Evolutionary conservation across 2,329 filamentous ascomycete species (phyloP).

Genomic region (Monosporascus sp.): DNA sequence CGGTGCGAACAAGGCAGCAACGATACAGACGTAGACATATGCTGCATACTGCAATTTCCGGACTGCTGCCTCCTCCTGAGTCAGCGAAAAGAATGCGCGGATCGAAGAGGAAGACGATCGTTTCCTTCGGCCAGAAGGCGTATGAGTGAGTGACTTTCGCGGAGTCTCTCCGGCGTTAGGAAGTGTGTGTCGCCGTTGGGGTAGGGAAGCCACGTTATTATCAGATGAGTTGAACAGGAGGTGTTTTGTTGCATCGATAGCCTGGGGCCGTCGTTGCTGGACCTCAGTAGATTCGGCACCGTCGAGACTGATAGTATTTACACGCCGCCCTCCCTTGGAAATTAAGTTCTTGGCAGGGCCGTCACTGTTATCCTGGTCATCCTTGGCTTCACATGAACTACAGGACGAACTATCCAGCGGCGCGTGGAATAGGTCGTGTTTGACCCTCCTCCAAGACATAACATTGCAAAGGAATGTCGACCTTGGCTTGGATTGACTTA

Average conservation of each 20-base stretch:
- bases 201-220: slow-evolving; percentile 6
- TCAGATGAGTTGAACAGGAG: slow-evolving; percentile 6
- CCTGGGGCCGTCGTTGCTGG: slow-evolving; percentile 1
- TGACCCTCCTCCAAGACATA: slow-evolving; percentile 44
- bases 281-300: slow-evolving; percentile 4
- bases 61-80: slow-evolving; percentile 66
- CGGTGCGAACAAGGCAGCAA: slow-evolving; percentile 56
- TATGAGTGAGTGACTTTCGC: slow-evolving; percentile 43
- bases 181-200: slow-evolving; percentile 45
- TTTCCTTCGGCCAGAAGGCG: slow-evolving; percentile 61
- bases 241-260: not conserved
- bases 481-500: slow-evolving; percentile 29
- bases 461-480: slow-evolving; percentile 33
- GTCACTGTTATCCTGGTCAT: slow-evolving; percentile 24
- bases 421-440: slow-evolving; percentile 29
- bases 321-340: slow-evolving; percentile 9
- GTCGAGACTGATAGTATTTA: slow-evolving; percentile 14
- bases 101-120: slow-evolving; percentile 59
- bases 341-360: slow-evolving; percentile 4
- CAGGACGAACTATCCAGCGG: slow-evolving; percentile 26
- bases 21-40: slow-evolving; percentile 68
- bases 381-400: slow-evolving; percentile 27
- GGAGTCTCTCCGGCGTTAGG: slow-evolving; percentile 34
- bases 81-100: slow-evolving; percentile 74
- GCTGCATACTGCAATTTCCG: slow-evolving; percentile 80